Conservation (phyloP, 2,329 filamentous ascomycete genomes). For the Pseudogymnoascus sp. region DNA sequence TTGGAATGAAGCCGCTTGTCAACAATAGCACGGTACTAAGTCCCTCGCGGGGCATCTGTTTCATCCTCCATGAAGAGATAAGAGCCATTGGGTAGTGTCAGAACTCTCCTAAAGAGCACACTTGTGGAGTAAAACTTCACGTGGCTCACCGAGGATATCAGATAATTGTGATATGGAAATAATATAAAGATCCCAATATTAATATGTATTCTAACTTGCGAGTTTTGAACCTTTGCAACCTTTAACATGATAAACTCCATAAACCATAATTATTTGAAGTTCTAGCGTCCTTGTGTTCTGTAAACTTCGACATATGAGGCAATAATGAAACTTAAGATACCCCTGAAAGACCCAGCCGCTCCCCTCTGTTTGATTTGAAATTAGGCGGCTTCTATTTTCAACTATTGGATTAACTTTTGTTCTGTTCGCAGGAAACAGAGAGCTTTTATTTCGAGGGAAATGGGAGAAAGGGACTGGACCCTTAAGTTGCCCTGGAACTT, state of each 20-base stretch:
- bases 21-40: not conserved
- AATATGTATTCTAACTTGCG: not conserved
- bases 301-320: not conserved
- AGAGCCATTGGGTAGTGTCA: not conserved
- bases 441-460: not conserved
- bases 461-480: not conserved
- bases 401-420: not conserved
- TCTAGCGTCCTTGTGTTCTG: not conserved
- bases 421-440: not conserved
- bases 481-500: not conserved
- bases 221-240: not conserved
- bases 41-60: not conserved
- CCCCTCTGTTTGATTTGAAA: not conserved
- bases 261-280: not conserved
- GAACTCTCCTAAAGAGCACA: not conserved
- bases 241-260: not conserved
- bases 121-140: not conserved
- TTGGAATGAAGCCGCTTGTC: not conserved
- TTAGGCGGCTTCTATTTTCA: not conserved
- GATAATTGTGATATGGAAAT: not conserved
- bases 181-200: not conserved
- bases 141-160: not conserved
- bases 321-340: not conserved
- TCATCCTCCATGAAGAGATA: not conserved
- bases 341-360: not conserved